Evolutionary conservation across 164 flowering plant species (phyloP).

Genomic region (Chloranthus sessilifolius): DNA sequence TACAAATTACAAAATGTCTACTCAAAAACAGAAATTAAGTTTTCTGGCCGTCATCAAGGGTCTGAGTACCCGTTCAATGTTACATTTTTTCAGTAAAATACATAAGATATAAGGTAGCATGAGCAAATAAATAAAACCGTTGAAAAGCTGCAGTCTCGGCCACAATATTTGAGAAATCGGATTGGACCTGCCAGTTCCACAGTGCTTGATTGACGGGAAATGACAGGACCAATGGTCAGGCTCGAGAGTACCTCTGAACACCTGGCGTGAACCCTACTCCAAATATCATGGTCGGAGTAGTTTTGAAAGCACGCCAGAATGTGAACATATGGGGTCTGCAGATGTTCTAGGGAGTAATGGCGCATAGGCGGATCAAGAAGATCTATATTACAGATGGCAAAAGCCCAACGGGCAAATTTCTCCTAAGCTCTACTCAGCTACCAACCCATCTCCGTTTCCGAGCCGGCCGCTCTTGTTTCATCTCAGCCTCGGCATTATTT

Average conservation of each 20-base stretch:
- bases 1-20: constrained; percentile 5
- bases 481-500: constrained; percentile 35
- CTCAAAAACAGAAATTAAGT: constrained; percentile 8
- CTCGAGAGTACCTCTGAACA: no score
- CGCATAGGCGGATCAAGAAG: constrained; percentile 6
- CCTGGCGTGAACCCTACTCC: no score
- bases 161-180: not conserved
- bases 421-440: constrained; percentile 22
- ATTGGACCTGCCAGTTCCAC: not conserved
- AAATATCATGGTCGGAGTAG: no score
- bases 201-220: no score
- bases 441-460: constrained; percentile 89
- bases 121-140: constrained; percentile 11
- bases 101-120: constrained; percentile 15
- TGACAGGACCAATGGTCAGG: no score
- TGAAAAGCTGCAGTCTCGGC: no score
- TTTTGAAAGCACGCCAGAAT: not conserved
- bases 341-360: not conserved
- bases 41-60: constrained; percentile 21
- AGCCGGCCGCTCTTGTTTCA: constrained; percentile 89
- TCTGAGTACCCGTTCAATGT: constrained; percentile 30
- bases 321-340: not conserved
- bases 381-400: not conserved
- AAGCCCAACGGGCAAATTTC: not conserved
- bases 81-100: constrained; percentile 29